These are phyloP conservation scores for Orbilia javanica DNA, from an alignment of 2,329 filamentous ascomycete genomes.

Conservation along the genomic window DNA sequence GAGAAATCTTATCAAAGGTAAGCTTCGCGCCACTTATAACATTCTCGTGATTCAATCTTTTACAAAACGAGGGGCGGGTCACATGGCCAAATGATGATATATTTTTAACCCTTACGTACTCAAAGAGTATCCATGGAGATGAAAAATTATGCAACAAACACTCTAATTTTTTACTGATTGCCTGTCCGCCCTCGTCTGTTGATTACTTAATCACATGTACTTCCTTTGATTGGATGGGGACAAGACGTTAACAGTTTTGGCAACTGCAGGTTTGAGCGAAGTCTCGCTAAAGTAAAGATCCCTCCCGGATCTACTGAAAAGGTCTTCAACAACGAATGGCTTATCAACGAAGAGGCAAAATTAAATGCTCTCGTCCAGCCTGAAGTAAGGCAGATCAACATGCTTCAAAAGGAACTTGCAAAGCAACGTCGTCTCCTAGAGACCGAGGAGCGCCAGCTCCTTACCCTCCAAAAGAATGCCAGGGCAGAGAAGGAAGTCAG, in stretches of 20 bases:
- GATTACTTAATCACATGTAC: background rate
- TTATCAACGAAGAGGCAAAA: slow-evolving; percentile 60
- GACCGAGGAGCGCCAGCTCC: slow-evolving; percentile 57
- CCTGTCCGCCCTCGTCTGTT: slow-evolving; percentile 7
- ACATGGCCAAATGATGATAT: slow-evolving; percentile 47
- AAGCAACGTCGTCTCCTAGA: slow-evolving; percentile 59
- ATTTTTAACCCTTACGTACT: slow-evolving; percentile 59
- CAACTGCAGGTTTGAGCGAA: slow-evolving; percentile 55
- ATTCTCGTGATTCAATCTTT: background rate
- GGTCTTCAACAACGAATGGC: slow-evolving; percentile 61
- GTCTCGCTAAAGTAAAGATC: slow-evolving; percentile 60
- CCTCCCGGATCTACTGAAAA: slow-evolving; percentile 59
- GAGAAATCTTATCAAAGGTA: slow-evolving; percentile 57
- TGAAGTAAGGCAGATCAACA: slow-evolving; percentile 59
- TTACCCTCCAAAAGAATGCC: slow-evolving; percentile 60
- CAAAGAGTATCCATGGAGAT: slow-evolving; percentile 47
- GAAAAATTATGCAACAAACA: slow-evolving; percentile 58
- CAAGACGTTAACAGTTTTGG: slow-evolving; percentile 8
- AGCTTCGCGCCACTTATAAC: slow-evolving; percentile 16
- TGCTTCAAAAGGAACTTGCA: slow-evolving; percentile 60
- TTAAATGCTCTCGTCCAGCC: slow-evolving; percentile 60
- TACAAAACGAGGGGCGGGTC: background rate
- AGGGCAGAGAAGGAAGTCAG: slow-evolving; percentile 59
- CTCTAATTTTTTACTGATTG: slow-evolving; percentile 59
- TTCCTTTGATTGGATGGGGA: background rate